Percentiles rank a stretch among this genome's conserved stretches.
Conservation (phyloP, 305 asterid genomes). For the Fraxinus paxiana region DNA sequence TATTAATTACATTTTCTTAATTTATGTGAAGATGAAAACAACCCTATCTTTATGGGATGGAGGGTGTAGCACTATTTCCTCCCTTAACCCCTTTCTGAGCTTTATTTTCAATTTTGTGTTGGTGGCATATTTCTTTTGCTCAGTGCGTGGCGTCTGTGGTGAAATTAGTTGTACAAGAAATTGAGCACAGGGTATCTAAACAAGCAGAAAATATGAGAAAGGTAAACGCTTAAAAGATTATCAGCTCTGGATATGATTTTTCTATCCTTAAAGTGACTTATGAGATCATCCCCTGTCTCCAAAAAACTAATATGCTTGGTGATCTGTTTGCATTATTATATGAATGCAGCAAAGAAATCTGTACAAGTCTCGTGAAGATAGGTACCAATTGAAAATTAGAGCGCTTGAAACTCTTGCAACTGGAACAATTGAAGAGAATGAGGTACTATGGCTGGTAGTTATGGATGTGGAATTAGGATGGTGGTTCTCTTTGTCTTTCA, state of each 20-base stretch:
- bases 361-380: conserved; percentile 72
- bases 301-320: neutral
- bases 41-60: too few species aligned
- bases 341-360: conserved; percentile 66
- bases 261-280: conserved; percentile 9
- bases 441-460: conserved; percentile 42
- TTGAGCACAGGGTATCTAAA: conserved; percentile 67
- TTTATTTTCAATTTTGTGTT: conserved; percentile 18
- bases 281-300: neutral
- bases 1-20: too few species aligned
- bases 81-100: conserved; percentile 11
- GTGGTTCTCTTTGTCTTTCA: conserved; percentile 11
- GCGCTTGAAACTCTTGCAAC: conserved; percentile 71
- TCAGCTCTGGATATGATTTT: conserved; percentile 16
- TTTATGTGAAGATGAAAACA: too few species aligned
- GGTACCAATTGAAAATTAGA: conserved; percentile 55
- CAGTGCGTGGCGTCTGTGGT: conserved; percentile 73
- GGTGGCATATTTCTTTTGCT: conserved; percentile 23
- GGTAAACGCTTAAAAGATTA: conserved; percentile 38
- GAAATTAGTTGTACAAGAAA: conserved; percentile 72
- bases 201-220: conserved; percentile 56
- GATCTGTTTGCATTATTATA: conserved; percentile 9
- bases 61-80: neutral
- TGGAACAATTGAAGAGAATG: conserved; percentile 75
- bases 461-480: conserved; percentile 3